Evolutionary conservation across 352 stramenopile genomes (phyloP).

Genomic region (Pythium rishiriense): DNA sequence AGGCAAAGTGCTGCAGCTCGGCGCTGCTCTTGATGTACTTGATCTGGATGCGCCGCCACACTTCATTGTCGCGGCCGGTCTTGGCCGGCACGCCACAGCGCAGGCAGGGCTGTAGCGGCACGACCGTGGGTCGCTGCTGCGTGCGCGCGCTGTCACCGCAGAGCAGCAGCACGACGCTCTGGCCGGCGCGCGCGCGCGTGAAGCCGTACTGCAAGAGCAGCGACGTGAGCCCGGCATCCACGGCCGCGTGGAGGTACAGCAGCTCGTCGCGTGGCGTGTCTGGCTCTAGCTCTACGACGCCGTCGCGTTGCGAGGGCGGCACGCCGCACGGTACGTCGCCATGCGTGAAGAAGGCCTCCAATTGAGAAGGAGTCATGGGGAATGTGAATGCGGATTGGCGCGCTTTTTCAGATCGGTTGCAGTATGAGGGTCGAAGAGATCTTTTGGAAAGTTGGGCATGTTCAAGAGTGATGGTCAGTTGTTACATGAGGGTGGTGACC

Average conservation of each 20-base stretch:
- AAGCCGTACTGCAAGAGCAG: constrained; percentile 69
- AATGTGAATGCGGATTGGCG: constrained; percentile 7
- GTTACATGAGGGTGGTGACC: background rate
- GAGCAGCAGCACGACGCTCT: constrained; percentile 54
- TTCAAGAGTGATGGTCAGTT: constrained; percentile 15
- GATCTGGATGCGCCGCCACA: constrained; percentile 61
- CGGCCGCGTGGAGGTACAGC: constrained; percentile 49
- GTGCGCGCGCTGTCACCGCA: constrained; percentile 35
- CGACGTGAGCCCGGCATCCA: constrained; percentile 49
- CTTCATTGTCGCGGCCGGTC: constrained; percentile 44
- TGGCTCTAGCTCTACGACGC: constrained; percentile 2
- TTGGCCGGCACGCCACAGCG: constrained; percentile 44
- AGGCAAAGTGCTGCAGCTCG: constrained; percentile 65
- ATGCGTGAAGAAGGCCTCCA: constrained; percentile 74
- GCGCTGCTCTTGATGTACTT: constrained; percentile 52
- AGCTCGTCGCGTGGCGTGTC: constrained; percentile 24
- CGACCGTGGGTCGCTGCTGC: constrained; percentile 27
- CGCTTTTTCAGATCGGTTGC: constrained; percentile 16
- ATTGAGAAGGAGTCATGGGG: constrained; percentile 24
- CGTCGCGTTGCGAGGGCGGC: constrained; percentile 6
- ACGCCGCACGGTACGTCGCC: constrained; percentile 29
- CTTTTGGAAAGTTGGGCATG: background rate
- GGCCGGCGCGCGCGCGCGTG: constrained; percentile 40
- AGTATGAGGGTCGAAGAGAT: constrained; percentile 5
- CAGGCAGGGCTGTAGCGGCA: constrained; percentile 44